Evolutionary conservation across 1,139 yeast species (phyloP).

Genomic region (Nakaseomyces delphensis): DNA sequence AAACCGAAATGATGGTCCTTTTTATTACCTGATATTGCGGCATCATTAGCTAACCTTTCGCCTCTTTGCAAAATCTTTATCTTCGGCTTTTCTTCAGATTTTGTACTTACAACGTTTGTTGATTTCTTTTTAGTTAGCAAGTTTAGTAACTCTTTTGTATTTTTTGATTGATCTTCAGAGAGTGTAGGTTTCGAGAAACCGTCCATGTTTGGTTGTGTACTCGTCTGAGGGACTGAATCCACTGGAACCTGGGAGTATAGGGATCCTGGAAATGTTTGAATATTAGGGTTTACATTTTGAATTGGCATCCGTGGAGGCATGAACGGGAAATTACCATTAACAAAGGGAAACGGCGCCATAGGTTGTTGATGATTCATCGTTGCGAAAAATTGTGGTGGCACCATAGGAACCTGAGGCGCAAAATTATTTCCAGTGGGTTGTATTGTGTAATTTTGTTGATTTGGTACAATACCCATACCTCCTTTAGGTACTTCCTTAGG

Average conservation of each 20-base stretch:
- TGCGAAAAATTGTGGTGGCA: constrained; percentile 14
- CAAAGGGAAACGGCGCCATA: constrained; percentile 31
- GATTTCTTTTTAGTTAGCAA: constrained; percentile 9
- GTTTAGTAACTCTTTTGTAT: constrained; percentile 33
- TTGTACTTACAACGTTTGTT: background rate
- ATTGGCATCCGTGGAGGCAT: constrained; percentile 7
- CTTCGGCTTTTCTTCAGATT: constrained; percentile 20
- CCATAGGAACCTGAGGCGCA: constrained; percentile 13
- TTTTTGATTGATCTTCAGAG: constrained; percentile 29
- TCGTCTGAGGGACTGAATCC: constrained; percentile 6
- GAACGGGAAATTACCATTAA: constrained; percentile 10
- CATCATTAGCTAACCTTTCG: constrained; percentile 18
- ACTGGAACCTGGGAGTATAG: background rate
- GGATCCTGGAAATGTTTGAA: background rate
- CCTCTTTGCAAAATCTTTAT: constrained; percentile 33
- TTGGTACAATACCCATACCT: constrained; percentile 8
- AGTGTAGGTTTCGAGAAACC: constrained; percentile 12
- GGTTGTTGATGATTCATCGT: constrained; percentile 23
- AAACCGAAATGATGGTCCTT: constrained; percentile 3
- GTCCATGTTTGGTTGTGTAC: constrained; percentile 5
- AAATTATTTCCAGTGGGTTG: constrained; percentile 6
- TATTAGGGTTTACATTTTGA: background rate
- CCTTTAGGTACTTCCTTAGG: constrained; percentile 2
- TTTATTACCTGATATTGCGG: background rate
- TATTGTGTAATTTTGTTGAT: constrained; percentile 10